Evolutionary conservation across 768 basidiomycete species (phyloP), one percentile per base, ranked within the genome.

Genomic region (Exidia glandulosa): DNA sequence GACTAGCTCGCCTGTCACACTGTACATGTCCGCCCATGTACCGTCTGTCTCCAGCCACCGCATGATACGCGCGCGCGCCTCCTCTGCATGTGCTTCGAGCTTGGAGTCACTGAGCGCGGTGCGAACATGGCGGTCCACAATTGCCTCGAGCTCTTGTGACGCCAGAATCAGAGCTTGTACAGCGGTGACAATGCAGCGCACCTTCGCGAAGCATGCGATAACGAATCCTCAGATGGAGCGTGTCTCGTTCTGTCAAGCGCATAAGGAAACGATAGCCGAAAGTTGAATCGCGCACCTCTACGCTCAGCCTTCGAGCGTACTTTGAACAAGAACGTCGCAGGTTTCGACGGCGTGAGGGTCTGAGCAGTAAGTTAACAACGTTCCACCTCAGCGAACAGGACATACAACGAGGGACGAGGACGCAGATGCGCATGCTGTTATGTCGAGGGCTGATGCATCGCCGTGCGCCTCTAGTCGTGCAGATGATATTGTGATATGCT

Each of bases 201-300:
- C 93, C 93, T 78, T 94, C 90, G 23, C 85, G 84, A 29, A 95
- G 72, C 75, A 85, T 84, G 36, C 89, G 82, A 71, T 93, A 96
- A 56, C 75, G 78, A 60, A 96, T 85, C 27, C 78, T 72, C 32
- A 95, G 73, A 29, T 71, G 75, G 45, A 90, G 72, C 1, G 84
- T 75, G 60, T 88, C 86, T 55, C 78, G 75, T 23, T 84, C 89
- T 89, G 66, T 27, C 66, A 63, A 56, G 29, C n/a, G 30, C 47
- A 48, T 7, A 9, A 54, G 14, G 25, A 27, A 10, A 54, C 14
- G 7, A 25, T 32, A 16, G 58, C 63, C 13, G 34, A 16, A 59
- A 25, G 32, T 57, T 29, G 12, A 13, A 31, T 54, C 3, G 68
- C 75, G 54, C 58, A 89, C 87, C 81, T 75, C 81, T 80, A 2